Conservation (phyloP, 495 filamentous ascomycete species). For the Durotheca rogersii region DNA sequence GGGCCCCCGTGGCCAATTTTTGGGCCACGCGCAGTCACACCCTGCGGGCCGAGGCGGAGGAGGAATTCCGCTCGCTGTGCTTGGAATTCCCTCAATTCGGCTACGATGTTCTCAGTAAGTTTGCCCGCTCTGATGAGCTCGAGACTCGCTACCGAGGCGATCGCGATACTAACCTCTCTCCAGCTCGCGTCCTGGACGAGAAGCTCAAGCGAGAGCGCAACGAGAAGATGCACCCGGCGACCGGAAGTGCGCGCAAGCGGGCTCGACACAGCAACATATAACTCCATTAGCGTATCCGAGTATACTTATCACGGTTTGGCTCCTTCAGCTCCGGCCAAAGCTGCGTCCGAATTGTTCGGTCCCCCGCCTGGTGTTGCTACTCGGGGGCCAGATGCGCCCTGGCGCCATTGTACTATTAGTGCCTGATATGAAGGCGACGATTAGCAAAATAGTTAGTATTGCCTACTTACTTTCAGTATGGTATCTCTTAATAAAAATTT, state of each 20-base stretch:
- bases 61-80: constrained; percentile 77
- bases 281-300: background rate
- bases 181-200: constrained; percentile 59
- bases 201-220: constrained; percentile 58
- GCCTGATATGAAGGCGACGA: no score
- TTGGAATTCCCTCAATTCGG: constrained; percentile 87
- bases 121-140: background rate
- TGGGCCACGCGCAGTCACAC: constrained; percentile 83
- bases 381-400: no score
- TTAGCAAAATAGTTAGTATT: no score
- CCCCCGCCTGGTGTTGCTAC: no score
- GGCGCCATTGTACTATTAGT: constrained; percentile 5
- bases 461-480: no score
- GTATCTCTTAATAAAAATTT: no score
- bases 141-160: constrained; percentile 3
- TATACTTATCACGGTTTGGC: background rate
- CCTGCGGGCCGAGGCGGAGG: constrained; percentile 78
- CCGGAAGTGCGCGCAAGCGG: constrained; percentile 52
- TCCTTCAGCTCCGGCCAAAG: background rate
- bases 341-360: background rate
- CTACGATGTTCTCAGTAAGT: constrained; percentile 79
- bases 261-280: constrained; percentile 47
- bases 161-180: constrained; percentile 9
- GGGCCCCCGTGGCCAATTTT: constrained; percentile 83
- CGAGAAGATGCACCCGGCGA: constrained; percentile 52